Base-by-base conservation (phyloP, 768 basidiomycete genomes). In the Auriscalpium vulgare region DNA sequence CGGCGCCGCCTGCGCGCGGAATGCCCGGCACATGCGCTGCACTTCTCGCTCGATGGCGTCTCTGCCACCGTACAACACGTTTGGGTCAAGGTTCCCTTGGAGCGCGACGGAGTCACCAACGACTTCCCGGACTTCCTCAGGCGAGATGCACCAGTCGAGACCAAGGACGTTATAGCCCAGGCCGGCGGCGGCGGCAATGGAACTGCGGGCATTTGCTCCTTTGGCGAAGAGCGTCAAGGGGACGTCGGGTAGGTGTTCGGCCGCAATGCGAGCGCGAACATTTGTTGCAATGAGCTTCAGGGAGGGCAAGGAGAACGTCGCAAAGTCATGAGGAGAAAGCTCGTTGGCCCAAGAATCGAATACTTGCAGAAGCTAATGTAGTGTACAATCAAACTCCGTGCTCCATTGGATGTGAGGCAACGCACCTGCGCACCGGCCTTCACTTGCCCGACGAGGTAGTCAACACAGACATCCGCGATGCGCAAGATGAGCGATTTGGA, bases 271-370 rank as follows among this genome's bases (percentile, higher is more conserved):
- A 19, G 66, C 64, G 53, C 82, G 83, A 56, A 97, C 90, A 56
- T 81, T 75, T 2, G 71, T 71, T 14, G 88, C 81, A 63, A 98
- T 94, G 63, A 83, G 81, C 47, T 76, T 70, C 40, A 93, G 76
- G 14, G 87, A 80, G 8, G 94, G 94, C 58, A 89, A 80, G 47
- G 95, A 87, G 72, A 97, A 98, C 50, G 76, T 74, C 35, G 71
- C 69, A 71, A 95, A 98, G 67, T 97, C 90, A 65, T 90, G 74
- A 2, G 88, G 91, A 4, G 95, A 87, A 56, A 99, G 78, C 67
- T 97, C 95, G 50, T 90, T 89, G 9, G 91, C 97, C 82, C 89
- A 91, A 1, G 97, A 97, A 71, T 99, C 97, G 65, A 99, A 99
- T 11, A 99, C 80, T 81, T 99, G 97, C 6, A 98, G 77, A 47